Percentiles rank a stretch among this genome's conserved stretches.
Evolutionary conservation across 495 filamentous ascomycete species (phyloP).

Genomic region (Tuber indicum): DNA sequence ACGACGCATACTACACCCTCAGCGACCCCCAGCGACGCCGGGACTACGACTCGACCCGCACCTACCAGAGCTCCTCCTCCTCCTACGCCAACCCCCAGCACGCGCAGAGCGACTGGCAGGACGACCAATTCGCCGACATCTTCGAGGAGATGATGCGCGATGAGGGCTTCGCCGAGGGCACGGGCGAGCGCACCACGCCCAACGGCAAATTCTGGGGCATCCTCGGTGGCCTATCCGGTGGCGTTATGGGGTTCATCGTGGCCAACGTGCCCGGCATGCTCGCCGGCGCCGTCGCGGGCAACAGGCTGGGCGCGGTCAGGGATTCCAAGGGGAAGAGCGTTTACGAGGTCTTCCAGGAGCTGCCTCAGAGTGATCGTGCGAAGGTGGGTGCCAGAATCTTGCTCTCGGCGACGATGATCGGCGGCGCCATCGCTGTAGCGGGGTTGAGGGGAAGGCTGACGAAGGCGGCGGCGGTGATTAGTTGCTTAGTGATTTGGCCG

Average conservation of each 20-base stretch:
- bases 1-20: constrained; percentile 96
- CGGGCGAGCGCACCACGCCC: constrained; percentile 42
- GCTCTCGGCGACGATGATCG: constrained; percentile 19
- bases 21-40: constrained; percentile 70
- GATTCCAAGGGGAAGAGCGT: constrained; percentile 93
- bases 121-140: constrained; percentile 77
- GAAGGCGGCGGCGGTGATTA: constrained; percentile 15
- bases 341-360: constrained; percentile 78
- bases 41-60: constrained; percentile 76
- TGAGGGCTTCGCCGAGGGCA: constrained; percentile 69
- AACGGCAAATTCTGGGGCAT: constrained; percentile 78
- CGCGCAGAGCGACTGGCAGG: constrained; percentile 42
- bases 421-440: constrained; percentile 20
- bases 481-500: constrained; percentile 38
- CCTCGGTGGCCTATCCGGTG: constrained; percentile 78
- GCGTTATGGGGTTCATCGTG: constrained; percentile 88
- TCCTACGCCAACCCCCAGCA: constrained; percentile 44
- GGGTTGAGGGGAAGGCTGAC: constrained; percentile 32
- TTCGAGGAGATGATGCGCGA: constrained; percentile 99
- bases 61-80: constrained; percentile 43
- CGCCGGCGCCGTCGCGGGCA: constrained; percentile 88
- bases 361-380: constrained; percentile 72
- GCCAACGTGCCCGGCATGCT: constrained; percentile 83
- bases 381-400: constrained; percentile 49
- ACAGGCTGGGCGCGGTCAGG: constrained; percentile 75